phyloP scores from a whole-genome alignment of 2,329 filamentous ascomycete species.

The Colletotrichum shisoi region DNA sequence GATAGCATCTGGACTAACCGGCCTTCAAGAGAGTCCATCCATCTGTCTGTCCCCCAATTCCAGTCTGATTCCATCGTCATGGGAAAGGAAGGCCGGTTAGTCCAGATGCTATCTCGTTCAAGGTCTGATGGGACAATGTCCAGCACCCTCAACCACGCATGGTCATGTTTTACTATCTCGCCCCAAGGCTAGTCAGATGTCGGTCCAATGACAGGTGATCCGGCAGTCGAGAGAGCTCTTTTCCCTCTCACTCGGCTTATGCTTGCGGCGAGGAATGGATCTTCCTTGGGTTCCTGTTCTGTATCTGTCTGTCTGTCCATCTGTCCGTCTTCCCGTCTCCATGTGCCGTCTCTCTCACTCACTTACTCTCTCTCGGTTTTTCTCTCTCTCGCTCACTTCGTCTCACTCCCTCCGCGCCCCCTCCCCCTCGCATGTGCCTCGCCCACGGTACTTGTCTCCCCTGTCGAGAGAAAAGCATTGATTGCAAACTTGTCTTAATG shows the following conservation, averaged over 20 bases:
- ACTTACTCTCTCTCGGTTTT: no score
- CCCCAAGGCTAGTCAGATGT: constrained; percentile 24
- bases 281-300: constrained; percentile 15
- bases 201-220: constrained; percentile 24
- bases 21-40: constrained; percentile 3
- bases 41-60: constrained; percentile 1
- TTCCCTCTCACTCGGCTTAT: constrained; percentile 17
- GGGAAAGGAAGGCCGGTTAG: constrained; percentile 16
- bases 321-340: neutral
- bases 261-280: constrained; percentile 37
- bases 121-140: constrained; percentile 16
- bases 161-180: constrained; percentile 36
- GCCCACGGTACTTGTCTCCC: constrained; percentile 21
- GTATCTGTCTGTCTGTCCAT: neutral
- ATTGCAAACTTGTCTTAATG: constrained; percentile 31
- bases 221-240: constrained; percentile 22
- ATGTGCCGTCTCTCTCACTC: neutral
- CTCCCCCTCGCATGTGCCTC: neutral
- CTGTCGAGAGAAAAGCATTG: constrained; percentile 17
- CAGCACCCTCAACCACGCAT: constrained; percentile 24
- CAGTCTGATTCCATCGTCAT: constrained; percentile 3
- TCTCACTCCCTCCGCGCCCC: no score
- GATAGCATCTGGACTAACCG: no score
- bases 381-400: no score
- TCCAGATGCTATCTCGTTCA: constrained; percentile 22